phyloP scores from a whole-genome alignment of 805 yeast genomes.

The Lipomyces sp. region DNA sequence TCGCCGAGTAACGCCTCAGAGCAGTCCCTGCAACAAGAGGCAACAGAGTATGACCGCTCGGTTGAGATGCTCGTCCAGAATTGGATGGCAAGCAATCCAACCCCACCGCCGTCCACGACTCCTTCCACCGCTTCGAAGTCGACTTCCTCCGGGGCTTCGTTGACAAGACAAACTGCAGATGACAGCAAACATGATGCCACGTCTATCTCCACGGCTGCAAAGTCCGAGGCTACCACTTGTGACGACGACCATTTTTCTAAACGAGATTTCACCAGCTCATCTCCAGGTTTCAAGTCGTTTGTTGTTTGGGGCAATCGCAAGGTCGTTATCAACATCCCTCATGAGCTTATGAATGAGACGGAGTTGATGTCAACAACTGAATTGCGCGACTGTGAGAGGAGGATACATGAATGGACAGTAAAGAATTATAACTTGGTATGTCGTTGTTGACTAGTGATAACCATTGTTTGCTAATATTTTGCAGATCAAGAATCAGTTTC shows the following conservation, averaged over 20 bases:
- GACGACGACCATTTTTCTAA: background rate
- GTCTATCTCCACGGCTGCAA: background rate
- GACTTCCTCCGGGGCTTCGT: background rate
- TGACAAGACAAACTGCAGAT: background rate
- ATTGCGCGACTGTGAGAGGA: constrained; percentile 7
- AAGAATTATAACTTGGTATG: constrained; percentile 18
- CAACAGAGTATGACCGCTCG: constrained; percentile 28
- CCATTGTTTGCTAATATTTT: background rate
- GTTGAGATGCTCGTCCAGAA: constrained; percentile 25
- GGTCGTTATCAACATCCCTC: constrained; percentile 9
- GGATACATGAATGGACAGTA: constrained; percentile 16
- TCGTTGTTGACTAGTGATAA: background rate
- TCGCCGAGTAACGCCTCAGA: background rate
- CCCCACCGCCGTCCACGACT: background rate
- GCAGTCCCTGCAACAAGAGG: background rate
- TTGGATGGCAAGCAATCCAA: constrained; percentile 24
- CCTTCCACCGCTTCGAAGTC: background rate
- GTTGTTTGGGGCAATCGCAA: constrained; percentile 19
- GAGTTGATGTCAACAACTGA: constrained; percentile 14
- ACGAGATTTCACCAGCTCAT: background rate
- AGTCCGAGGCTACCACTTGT: background rate
- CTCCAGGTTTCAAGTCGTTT: constrained; percentile 2
- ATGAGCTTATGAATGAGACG: constrained; percentile 1
- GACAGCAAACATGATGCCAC: background rate
- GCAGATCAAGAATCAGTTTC: background rate